Evolutionary conservation across 108 stramenopile genomes (phyloP), one percentile per base, ranked within the genome.

Genomic region (Skeletonema marinoi): DNA sequence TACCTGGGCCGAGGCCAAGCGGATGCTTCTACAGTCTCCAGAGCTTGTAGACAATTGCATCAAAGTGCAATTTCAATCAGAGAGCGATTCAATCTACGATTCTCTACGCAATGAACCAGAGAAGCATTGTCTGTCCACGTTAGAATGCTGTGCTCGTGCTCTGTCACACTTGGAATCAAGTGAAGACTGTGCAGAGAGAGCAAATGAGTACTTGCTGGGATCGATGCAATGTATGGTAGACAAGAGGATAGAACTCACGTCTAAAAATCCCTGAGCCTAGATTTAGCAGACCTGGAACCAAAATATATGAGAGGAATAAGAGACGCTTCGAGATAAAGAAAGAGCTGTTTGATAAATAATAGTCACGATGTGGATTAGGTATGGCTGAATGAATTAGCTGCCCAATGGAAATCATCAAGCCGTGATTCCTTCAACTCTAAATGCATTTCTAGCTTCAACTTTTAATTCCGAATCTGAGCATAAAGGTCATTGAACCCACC

Each of bases 401-500:
- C 16, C 50, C 7, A 6, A 51, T 51, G 50, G 6, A 51, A 17
- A 51, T 51, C 50, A 51, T 51, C 50, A 51, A 51, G 50, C 50
- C 17, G 50, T 4, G 2, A 19, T 51, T 6, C 39, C 25, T 25
- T 25, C 39, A 35, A 1, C 33, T 35, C 25, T 4, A 35, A 6
- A 25, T 56, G 1, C 7, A 1, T 0, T 60, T 60, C 29, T 59
- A 10, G 25, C 30, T 60, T 31, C 11, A 11, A 10, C 16, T 42
- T 46, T 62, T 75, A 81, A 48, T 75, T 75, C 16, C 76, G 71
- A 70, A 78, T 39, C 39, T 85, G 75, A 33, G 84, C 84, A 48
- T 85, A 85, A 70, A 85, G 77, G 68, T 85, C 84, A 72, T 85
- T 60, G 41, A 85, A 85, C 1, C 66, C 70, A 63, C 81, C 84